Base-by-base conservation (phyloP, 2,329 filamentous ascomycete genomes). In the Trichoderma citrinoviride region DNA sequence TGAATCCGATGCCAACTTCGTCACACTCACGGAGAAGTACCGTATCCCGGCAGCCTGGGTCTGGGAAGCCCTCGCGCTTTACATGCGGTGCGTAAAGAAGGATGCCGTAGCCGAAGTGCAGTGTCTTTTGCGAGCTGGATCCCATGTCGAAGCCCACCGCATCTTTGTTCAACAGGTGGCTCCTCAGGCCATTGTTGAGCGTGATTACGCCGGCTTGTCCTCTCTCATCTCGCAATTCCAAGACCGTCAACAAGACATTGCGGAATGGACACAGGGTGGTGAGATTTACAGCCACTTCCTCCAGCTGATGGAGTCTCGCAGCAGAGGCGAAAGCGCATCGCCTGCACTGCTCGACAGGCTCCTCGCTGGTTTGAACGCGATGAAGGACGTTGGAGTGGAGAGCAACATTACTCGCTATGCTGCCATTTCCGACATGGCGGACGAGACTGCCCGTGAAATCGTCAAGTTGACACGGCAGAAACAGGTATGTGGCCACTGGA, bases 1-100 rank as follows among this genome's bases (percentile, higher is more conserved):
- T 3, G 83, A 88, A 56, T 80, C 82, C 8, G 82, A 84, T 67
- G 73, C 78, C 17, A 82, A 77, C 61, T 92, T 88, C 76, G 79
- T 77, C 12, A 82, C 84, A 15, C 80, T 95, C 23, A 84, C 84
- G 0, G 79, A 83, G 50, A 86, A 85, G 37, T 85, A 93, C 61
- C 85, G 86, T 68, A 85, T 98, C 47, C 92, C 94, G 0, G 77
- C 83, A 1, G 76, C 84, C 3, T 96, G 94, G 93, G 83, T 98
- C 57, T 96, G 91, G 87, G 87, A 92, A 66, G 92, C 95, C 19
- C 91, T 93, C 73, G 93, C 93, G 14, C 82, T 94, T 15, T 90
- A 90, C 76, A 93, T 92, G 77, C 90, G 91, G 67, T 88, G 88
- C 65, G 86, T 88, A 53, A 86, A 85, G 71, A 86, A 87, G 68